A percentile compares a stretch with the other conserved stretches of the same genome.
These are phyloP conservation scores for Wallacemonas collosoma DNA, from an alignment of 208 protist genomes.

Conservation along the genomic window DNA sequence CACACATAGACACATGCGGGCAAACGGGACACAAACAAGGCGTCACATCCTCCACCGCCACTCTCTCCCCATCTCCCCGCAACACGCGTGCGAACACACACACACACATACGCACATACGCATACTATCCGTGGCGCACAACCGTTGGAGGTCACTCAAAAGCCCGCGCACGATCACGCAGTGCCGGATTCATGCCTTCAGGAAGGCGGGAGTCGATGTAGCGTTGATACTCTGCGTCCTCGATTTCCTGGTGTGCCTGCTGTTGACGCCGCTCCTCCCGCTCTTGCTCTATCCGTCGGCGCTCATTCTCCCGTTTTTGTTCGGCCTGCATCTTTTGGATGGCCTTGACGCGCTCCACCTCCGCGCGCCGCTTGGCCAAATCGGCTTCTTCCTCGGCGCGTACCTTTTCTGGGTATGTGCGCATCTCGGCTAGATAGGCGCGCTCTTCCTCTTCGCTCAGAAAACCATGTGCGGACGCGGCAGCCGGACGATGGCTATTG, in stretches of 20 bases:
- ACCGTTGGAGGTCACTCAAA: too few species aligned
- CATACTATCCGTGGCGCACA: background rate
- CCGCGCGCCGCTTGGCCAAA: slow-evolving; percentile 30
- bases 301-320: slow-evolving; percentile 64
- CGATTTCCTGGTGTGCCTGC: slow-evolving; percentile 38
- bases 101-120: slow-evolving; percentile 2
- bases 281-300: slow-evolving; percentile 37
- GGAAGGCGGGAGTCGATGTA: slow-evolving; percentile 77
- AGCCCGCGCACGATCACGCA: slow-evolving; percentile 48
- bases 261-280: slow-evolving; percentile 36
- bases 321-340: slow-evolving; percentile 70
- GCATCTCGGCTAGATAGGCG: slow-evolving; percentile 70
- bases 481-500: slow-evolving; percentile 28
- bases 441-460: slow-evolving; percentile 57
- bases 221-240: slow-evolving; percentile 51
- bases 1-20: too few species aligned
- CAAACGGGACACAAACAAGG: slow-evolving; percentile 3
- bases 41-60: background rate
- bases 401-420: slow-evolving; percentile 46
- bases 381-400: slow-evolving; percentile 43
- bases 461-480: slow-evolving; percentile 58
- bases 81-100: background rate
- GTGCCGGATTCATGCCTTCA: slow-evolving; percentile 45
- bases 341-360: slow-evolving; percentile 39
- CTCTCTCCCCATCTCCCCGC: background rate